Percentiles rank a stretch among this genome's conserved stretches.
Conservation (phyloP, 805 yeast species). For the Hanseniaspora nectarophila region DNA sequence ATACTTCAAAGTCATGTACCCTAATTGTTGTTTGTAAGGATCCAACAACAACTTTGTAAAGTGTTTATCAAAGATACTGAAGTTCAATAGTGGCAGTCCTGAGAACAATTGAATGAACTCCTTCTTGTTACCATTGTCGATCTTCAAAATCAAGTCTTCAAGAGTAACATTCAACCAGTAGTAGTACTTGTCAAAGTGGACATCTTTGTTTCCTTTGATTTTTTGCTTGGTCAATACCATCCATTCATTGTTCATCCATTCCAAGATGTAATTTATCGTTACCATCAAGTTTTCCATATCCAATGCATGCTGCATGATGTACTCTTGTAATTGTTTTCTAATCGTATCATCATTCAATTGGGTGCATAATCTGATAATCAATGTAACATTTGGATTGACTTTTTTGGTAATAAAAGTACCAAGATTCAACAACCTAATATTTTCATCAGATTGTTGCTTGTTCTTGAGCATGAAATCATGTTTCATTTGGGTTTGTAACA, state of each 20-base stretch:
- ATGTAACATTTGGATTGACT: not conserved
- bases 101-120: constrained; percentile 70
- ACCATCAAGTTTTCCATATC: constrained; percentile 47
- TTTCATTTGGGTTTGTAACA: constrained; percentile 5
- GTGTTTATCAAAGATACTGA: constrained; percentile 32
- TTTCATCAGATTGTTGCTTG: not conserved
- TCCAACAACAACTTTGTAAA: constrained; percentile 65
- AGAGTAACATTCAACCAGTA: constrained; percentile 9
- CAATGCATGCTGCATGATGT: constrained; percentile 37
- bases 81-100: constrained; percentile 68
- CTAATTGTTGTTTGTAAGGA: constrained; percentile 69
- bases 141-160: constrained; percentile 15
- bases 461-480: constrained; percentile 1
- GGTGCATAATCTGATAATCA: constrained; percentile 9
- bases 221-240: constrained; percentile 35
- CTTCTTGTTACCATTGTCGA: constrained; percentile 72
- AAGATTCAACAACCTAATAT: not conserved
- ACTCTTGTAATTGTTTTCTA: constrained; percentile 58
- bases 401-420: not conserved
- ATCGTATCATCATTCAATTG: constrained; percentile 38
- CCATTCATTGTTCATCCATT: constrained; percentile 97
- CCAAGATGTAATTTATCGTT: constrained; percentile 63
- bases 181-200: not conserved
- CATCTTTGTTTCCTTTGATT: not conserved
- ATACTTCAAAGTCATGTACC: constrained; percentile 71